Evolutionary conservation across 2,329 filamentous ascomycete genomes (phyloP), one percentile per base, ranked within the genome.

Genomic region (Exserohilum rostratum): DNA sequence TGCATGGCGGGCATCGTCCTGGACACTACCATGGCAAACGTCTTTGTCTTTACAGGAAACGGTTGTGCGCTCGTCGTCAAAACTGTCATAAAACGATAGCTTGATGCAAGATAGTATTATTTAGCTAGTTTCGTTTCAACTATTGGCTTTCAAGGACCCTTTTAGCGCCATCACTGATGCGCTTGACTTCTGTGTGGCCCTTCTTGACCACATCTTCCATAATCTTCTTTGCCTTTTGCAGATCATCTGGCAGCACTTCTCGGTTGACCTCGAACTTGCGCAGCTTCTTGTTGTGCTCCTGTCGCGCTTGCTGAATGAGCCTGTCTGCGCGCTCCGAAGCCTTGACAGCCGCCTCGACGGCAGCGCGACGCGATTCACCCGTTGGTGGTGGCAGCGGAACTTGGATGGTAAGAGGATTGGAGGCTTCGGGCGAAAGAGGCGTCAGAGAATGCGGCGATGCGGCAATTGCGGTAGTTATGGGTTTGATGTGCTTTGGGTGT

Each of bases 321-420:
- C 69, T 74, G 45, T 73, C 70, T 0, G 79, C 80, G 17, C 72
- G 71, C 48, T 80, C 78, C 3, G 76, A 72, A 5, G 77, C 77
- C 57, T 77, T 78, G 6, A 66, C 64, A 9, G 80, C 77, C 5
- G 66, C 59, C 0, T 76, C 68, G 3, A 79, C 63, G 11, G 74
- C 75, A 4, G 65, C 65, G 42, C 78, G 76, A 22, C 82, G 75
- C n/a, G 79, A 78, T 58, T 85, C 83, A 45, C 82, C 83, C 0
- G 83, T 86, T 0, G 83, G 82, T 5, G 84, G 82, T 1, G 83
- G 83, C 20, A 86, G 79, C 17, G 82, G 80, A 15, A 86, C 76
- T 45, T 81, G 78, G 7, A 86, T 75, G 5, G 83, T 80, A n/a
- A 79, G 76, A 0, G 80, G 75, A 34, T 80, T 81, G 20, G 78